Base-by-base conservation (phyloP, 257 asterid genomes). In the Cruciata laevipes region DNA sequence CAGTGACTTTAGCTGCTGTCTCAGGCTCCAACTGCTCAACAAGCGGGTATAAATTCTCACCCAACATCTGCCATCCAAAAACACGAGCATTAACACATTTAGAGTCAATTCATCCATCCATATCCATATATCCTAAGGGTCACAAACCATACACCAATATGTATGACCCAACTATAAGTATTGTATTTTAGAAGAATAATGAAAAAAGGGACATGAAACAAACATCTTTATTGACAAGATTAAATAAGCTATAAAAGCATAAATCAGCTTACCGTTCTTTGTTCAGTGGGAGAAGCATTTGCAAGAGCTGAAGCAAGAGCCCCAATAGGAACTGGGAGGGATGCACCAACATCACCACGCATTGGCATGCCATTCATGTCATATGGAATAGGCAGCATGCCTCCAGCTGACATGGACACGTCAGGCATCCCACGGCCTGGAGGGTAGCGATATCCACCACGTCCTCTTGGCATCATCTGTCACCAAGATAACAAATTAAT, bases 241-340 rank as follows among this genome's bases (percentile, higher is more conserved):
- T n/a, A n/a, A n/a, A n/a, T n/a, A n/a, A 40, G 47, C 47, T 44
- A 14, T 44, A n/a, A 44, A 44, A 44, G 4, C 1, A 47, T 1
- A 4, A 3, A 47, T 47, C 20, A 47, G 6, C 79, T 65, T 65
- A 93, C 99, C 87, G 89, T 90, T 75, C 97, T 83, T 83, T 93
- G 99, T 20, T 93, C 97, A 3, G 74, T 68, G 53, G 94, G 91
- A 67, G 97, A 83, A 58, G 99, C 94, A 78, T 93, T 88, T 35
- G 99, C 97, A 59, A 93, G 90, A 0, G 96, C 97, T 71, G 99
- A 82, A 66, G 97, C 95, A 85, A 93, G 66, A 72, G 97, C 96
- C 49, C 95, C 96, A 33, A 93, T 79, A 0, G 96, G 96, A 77
- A 89, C 70, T 82, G 83, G 79, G 78, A 87, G 96, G 63, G 88